These are phyloP conservation scores for Mortierella sp. DNA, from an alignment of 371 early-diverging fungal genomes.

Conservation along the genomic window DNA sequence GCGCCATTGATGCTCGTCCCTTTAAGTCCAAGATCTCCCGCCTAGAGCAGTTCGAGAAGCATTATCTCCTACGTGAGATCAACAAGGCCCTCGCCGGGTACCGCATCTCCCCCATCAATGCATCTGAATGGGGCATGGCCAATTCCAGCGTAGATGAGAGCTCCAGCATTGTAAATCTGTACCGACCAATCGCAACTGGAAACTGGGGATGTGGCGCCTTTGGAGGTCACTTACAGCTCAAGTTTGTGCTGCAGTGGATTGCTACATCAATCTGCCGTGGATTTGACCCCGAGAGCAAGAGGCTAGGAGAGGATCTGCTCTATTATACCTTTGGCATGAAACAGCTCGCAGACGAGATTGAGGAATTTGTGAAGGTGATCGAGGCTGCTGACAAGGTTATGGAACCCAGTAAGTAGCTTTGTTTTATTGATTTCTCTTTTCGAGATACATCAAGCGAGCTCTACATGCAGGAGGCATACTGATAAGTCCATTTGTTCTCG, in stretches of 20 bases:
- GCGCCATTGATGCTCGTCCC: constrained; percentile 48
- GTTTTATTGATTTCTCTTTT: not conserved
- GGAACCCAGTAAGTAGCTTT: constrained; percentile 33
- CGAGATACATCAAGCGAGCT: too few species aligned
- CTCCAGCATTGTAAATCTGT: not conserved
- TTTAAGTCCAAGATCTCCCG: constrained; percentile 44
- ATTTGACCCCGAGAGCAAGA: constrained; percentile 4
- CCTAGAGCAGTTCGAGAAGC: constrained; percentile 40
- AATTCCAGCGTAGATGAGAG: not conserved
- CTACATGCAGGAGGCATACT: too few species aligned
- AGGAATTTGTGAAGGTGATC: constrained; percentile 27
- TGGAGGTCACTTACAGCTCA: constrained; percentile 65
- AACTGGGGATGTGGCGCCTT: constrained; percentile 72
- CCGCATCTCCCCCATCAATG: constrained; percentile 41
- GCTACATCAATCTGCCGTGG: constrained; percentile 52
- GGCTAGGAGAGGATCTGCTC: constrained; percentile 23
- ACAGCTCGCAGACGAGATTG: constrained; percentile 29
- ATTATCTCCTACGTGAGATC: constrained; percentile 36
- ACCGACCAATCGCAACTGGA: constrained; percentile 60
- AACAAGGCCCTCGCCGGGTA: constrained; percentile 46
- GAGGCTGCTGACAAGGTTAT: constrained; percentile 9
- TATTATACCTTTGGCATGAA: constrained; percentile 50
- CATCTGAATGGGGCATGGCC: constrained; percentile 43
- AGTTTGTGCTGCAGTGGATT: constrained; percentile 64
- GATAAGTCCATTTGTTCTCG: too few species aligned